Percentiles rank a stretch among this genome's conserved stretches.
These are phyloP conservation scores for Ensete ventricosum DNA, from an alignment of 176 grass and related monocot genomes.

Conservation along the genomic window DNA sequence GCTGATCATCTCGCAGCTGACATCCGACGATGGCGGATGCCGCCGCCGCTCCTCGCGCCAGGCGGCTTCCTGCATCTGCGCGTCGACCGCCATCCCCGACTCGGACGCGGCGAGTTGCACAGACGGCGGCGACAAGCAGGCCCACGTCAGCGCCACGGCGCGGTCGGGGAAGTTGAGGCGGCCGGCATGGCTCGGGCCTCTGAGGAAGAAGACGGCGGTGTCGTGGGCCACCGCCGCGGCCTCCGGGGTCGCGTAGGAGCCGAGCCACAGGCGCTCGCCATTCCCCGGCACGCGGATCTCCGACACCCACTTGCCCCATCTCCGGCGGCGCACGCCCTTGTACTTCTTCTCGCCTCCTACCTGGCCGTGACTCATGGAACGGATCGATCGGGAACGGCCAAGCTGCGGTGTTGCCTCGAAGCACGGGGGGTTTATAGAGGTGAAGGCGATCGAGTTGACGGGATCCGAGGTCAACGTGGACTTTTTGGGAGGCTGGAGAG, in stretches of 20 bases:
- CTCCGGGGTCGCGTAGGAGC: conserved; percentile 68
- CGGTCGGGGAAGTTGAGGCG: conserved; percentile 71
- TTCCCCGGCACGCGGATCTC: conserved; percentile 82
- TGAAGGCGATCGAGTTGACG: too few relatives aligned
- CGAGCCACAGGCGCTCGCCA: conserved; percentile 70
- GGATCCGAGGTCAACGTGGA: not conserved
- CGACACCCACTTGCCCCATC: conserved; percentile 95
- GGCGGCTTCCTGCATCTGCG: conserved; percentile 17
- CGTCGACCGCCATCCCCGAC: conserved; percentile 73
- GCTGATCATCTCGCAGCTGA: too few relatives aligned
- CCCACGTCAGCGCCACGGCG: conserved; percentile 8
- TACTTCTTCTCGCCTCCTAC: conserved; percentile 22
- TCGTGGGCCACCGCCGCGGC: conserved; percentile 88
- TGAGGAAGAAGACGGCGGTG: conserved; percentile 68
- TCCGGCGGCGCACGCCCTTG: conserved; percentile 62
- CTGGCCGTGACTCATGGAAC: not conserved
- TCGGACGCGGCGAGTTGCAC: conserved; percentile 72
- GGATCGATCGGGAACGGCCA: too few relatives aligned
- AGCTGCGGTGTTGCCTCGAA: too few relatives aligned
- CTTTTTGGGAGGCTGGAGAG: not conserved
- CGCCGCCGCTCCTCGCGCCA: not conserved
- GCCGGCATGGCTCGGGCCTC: not conserved
- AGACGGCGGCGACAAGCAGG: conserved; percentile 43
- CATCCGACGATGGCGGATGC: conserved; percentile 9
- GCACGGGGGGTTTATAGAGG: too few relatives aligned